Conservation (phyloP, 169 alveolate species). For the Plasmodium reichenowi region DNA sequence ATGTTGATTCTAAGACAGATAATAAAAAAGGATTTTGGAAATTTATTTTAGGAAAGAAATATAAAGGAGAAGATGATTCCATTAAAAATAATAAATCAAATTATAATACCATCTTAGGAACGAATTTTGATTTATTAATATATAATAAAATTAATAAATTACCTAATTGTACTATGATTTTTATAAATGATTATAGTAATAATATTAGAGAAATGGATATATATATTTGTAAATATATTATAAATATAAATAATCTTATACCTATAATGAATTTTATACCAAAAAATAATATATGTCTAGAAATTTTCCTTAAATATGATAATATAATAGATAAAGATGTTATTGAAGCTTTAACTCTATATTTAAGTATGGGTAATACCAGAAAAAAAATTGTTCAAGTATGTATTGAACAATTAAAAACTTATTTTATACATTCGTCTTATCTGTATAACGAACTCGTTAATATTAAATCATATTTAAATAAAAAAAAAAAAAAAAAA, state of each 20-base stretch:
- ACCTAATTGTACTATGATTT: conserved; percentile 42
- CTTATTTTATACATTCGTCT: conserved; percentile 20
- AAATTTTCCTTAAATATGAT: conserved; percentile 61
- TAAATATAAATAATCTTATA: conserved; percentile 54
- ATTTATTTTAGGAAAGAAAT: conserved; percentile 25
- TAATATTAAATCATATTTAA: conserved; percentile 29
- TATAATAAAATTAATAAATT: conserved; percentile 22
- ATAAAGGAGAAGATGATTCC: not conserved
- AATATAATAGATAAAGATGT: conserved; percentile 56
- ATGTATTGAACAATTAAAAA: conserved; percentile 20
- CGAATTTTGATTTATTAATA: conserved; percentile 51
- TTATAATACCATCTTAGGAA: not conserved
- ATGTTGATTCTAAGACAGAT: not conserved
- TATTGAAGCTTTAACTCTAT: conserved; percentile 45
- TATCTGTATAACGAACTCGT: conserved; percentile 38
- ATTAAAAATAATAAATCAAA: not conserved
- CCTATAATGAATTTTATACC: conserved; percentile 64
- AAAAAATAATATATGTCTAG: conserved; percentile 39
- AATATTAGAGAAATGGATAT: conserved; percentile 60
- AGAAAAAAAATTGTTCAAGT: conserved; percentile 52
- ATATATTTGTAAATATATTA: conserved; percentile 44
- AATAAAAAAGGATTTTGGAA: conserved; percentile 48
- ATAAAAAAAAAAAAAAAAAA: conserved; percentile 23
- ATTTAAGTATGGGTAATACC: conserved; percentile 13
- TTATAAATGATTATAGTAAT: conserved; percentile 47